Conservation (phyloP, 1,139 yeast species). For the Debaryomyces nepalensis region DNA sequence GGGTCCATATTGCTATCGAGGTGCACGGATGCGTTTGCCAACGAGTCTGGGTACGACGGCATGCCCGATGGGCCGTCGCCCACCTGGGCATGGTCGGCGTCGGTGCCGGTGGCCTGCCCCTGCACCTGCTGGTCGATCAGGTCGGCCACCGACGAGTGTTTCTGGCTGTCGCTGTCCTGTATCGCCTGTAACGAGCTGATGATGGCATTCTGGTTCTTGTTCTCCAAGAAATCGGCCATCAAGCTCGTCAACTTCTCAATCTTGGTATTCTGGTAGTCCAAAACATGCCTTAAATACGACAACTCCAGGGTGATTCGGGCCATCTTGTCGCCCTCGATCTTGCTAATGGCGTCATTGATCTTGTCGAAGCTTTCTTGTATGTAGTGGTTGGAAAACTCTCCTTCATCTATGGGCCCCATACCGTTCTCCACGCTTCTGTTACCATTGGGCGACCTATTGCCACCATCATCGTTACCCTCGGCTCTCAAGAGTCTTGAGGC, state of each 20-base stretch:
- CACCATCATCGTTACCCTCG: conserved; percentile 7
- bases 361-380: conserved; percentile 18
- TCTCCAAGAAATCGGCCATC: conserved; percentile 38
- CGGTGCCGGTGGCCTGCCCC: conserved; percentile 22
- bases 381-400: conserved; percentile 11
- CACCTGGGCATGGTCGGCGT: conserved; percentile 23
- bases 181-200: conserved; percentile 32
- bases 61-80: conserved; percentile 10
- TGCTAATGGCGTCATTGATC: conserved; percentile 18
- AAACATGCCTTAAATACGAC: conserved; percentile 40
- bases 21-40: conserved; percentile 17
- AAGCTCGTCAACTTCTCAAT: conserved; percentile 44
- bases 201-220: conserved; percentile 38
- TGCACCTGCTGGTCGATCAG: conserved; percentile 13
- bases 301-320: conserved; percentile 36
- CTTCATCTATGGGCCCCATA: conserved; percentile 7
- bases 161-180: conserved; percentile 30
- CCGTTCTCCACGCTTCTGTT: conserved; percentile 3
- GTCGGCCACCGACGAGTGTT: conserved; percentile 9
- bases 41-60: conserved; percentile 13
- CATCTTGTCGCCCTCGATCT: conserved; percentile 29
- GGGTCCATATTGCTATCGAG: conserved; percentile 45
- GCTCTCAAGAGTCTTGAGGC: conserved; percentile 6
- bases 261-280: conserved; percentile 44
- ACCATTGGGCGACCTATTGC: neutral